phyloP scores from a whole-genome alignment of 208 protist genomes.

The Leishmania tropica region DNA sequence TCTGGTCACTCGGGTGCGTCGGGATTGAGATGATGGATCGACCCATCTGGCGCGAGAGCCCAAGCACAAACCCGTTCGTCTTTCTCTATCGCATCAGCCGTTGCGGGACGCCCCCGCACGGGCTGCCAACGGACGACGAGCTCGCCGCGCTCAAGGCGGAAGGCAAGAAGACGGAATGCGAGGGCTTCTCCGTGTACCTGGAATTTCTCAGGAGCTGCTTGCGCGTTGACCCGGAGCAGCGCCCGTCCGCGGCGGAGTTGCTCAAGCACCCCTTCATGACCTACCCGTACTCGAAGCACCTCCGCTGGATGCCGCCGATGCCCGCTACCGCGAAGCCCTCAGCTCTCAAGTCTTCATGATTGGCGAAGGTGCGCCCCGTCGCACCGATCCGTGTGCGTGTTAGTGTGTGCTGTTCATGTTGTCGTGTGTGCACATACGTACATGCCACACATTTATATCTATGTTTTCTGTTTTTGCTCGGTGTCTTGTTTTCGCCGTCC shows the following conservation, averaged over 20 bases:
- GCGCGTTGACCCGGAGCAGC: conserved; percentile 44
- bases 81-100: conserved; percentile 60
- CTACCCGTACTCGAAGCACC: conserved; percentile 39
- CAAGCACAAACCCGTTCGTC: conserved; percentile 40
- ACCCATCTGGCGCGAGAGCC: conserved; percentile 40
- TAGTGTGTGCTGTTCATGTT: not conserved
- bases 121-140: conserved; percentile 54
- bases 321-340: not conserved
- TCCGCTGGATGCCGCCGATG: conserved; percentile 48
- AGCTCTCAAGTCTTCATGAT: not conserved
- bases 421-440: not conserved
- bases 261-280: conserved; percentile 60
- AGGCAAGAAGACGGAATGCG: conserved; percentile 30
- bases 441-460: not conserved
- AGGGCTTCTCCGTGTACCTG: conserved; percentile 45
- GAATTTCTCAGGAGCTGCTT: conserved; percentile 63
- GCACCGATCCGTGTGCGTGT: not conserved
- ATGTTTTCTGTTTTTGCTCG: not conserved
- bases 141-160: conserved; percentile 26
- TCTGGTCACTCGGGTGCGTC: conserved; percentile 83
- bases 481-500: not conserved
- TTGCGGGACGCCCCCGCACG: conserved; percentile 43
- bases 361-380: not conserved
- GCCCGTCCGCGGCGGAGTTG: conserved; percentile 48
- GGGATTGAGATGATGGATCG: conserved; percentile 84